Evolutionary conservation across 768 basidiomycete species (phyloP), one percentile per base, ranked within the genome.

Genomic region (Tephrocybe sp.): DNA sequence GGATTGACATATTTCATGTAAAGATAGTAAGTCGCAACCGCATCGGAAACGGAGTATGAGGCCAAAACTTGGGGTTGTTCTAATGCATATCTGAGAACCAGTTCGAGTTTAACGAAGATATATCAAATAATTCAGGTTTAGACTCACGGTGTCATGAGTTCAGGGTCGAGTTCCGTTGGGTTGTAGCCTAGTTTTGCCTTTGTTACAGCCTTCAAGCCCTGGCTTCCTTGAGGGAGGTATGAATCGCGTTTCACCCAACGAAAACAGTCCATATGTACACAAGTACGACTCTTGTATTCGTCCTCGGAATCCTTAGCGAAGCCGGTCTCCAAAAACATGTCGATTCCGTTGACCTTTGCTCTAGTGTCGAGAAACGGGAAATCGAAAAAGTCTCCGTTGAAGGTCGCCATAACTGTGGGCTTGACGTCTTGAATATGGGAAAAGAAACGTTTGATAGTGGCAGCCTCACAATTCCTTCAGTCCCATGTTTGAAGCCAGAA

Each of bases 1-100:
- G 97, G 97, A 63, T 98, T 95, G 9, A 99, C 95, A 60, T 99
- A 99, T 94, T 98, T 99, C 97, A 98, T 99, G 72, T 99, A 98
- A 28, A 99, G 80, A 68, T 98, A 98, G 67, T 99, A 98, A 1
- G 97, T 99, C n/a, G 97, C 96, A 9, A 98, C 97, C 0, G 97
- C 97, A 78, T 99, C 97, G 66, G 97, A 99, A 22, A 99, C 97
- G 59, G 97, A 98, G 69, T 99, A 99, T 62, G 95, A 92, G 0
- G 97, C 96, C 15, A 99, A 82, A 1, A 84, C 68, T 63, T 98
- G 95, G 0, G 97, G 97, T 58, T 95, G 92, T 62, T 98, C 97
- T 66, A 92, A 76, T 0, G 97, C 97, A 69, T 99, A 98, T 27
- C 96, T 98, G 52, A 32, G 38, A 9, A 18, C 8, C 7, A n/a